Evolutionary conservation across 495 filamentous ascomycete genomes (phyloP), one percentile per base, ranked within the genome.

Genomic region (Paragyromitra xinjiangensis): DNA sequence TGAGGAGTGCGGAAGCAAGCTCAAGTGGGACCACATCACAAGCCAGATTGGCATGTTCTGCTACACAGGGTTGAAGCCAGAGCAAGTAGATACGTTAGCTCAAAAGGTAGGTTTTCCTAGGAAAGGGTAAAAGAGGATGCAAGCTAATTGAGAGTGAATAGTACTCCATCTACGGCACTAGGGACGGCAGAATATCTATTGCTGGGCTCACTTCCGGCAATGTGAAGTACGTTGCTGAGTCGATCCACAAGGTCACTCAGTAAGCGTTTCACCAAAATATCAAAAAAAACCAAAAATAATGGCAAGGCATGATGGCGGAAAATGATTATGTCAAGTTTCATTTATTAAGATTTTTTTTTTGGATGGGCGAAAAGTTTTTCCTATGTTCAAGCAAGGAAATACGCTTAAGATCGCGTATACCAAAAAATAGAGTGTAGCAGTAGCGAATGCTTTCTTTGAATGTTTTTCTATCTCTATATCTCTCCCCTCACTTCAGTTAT

Each of bases 11-110:
- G 95, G 95, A 80, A 94, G 91, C 87, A 93, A 93, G 88, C 94
- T 95, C 85, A 92, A 97, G 86, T 99, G 95, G 95, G 92, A 90
- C 85, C 95, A 99, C 87, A 99, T 99, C 86, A 99, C 95, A 68
- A 93, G 88, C 84, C 95, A 94, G 88, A 99, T 99, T 79, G 95
- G 95, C 86, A 99, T 99, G 95, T 99, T 99, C 83, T 95, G 95
- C 80, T 99, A 95, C 87, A 99, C 95, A 42, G 95, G 95, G 63
- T 86, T 99, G 83, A 94, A 89, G 80, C 90, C 94, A 76, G 91
- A 95, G 86, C 91, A 97, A 87, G 97, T 98, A 92, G 92, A 95
- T 29, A 86, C 85, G 83, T 87, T 99, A 72, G 94, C 95, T 73
- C 94, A 97, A 87, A 94, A 98, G 86, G 90, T 91, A 84, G 81